Evolutionary conservation across 1,139 yeast genomes (phyloP), one percentile per base, ranked within the genome.

Genomic region (Zhuliangozyma blackwelliae): DNA sequence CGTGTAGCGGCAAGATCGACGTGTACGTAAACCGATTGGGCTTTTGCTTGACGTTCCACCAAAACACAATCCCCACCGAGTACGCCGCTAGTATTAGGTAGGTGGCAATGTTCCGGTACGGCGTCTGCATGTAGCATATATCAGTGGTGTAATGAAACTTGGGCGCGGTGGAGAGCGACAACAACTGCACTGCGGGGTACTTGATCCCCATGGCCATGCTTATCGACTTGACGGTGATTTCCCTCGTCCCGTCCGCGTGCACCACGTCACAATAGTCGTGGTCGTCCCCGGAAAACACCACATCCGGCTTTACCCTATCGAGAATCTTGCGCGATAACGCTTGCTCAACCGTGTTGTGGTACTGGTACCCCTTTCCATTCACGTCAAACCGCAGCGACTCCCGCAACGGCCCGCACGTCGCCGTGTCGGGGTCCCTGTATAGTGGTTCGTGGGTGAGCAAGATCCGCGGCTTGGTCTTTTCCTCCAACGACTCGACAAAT

Each of bases 201-300:
- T 56, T 51, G 26, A 74, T 72, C 1, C 82, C 81, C 81, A 75
- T 76, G 21, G 82, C 81, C 79, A 77, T 72, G 32, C 78, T 71
- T 8, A 76, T 68, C 20, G 80, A 72, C 48, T 76, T 76, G 26
- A 76, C 78, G 23, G 79, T 75, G 39, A 75, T 59, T 47, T 75
- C 80, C 25, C 72, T 51, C 1, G 49, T 42, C 5, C 43, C 40
- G 5, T 43, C 39, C 10, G 52, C 48, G 48, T 75, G 80, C 3
- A 42, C 38, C 5, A 72, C 54, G 43, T 73, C 79, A 50, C 82
- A 77, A 50, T 72, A 74, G 48, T 94, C 98, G 61, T 94, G 99
- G 57, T 92, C 98, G 55, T 92, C 99, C 1, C 99, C 99, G 2
- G 95, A 79, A 54, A 88, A 86, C 1, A 87, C 71, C 7, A 82